Evolutionary conservation across 352 stramenopile genomes (phyloP).

Genomic region (Pythium vanterpoolii): DNA sequence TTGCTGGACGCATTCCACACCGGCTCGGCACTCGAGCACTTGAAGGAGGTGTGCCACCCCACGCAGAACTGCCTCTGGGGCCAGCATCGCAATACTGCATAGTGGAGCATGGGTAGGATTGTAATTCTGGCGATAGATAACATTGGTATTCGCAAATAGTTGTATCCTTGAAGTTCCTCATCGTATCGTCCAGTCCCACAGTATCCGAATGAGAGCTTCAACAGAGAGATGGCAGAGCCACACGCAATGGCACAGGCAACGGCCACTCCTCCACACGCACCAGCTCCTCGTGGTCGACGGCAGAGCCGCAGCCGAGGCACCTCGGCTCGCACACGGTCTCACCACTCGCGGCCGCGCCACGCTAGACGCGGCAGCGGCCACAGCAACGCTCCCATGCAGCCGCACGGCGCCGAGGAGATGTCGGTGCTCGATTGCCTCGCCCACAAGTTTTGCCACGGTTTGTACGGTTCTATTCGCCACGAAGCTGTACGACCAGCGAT

Average conservation of each 20-base stretch:
- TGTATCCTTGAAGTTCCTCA: neutral
- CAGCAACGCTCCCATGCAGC: neutral
- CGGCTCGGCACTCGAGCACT: constrained; percentile 6
- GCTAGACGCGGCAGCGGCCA: neutral
- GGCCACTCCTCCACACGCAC: neutral
- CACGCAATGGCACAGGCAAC: neutral
- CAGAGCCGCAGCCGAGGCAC: neutral
- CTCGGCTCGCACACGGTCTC: constrained; percentile 1
- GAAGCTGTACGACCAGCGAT: neutral
- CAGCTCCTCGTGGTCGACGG: neutral
- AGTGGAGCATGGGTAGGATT: neutral
- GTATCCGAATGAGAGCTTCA: neutral
- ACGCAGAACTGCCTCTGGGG: constrained; percentile 24
- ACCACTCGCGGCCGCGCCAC: constrained; percentile 4
- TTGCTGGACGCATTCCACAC: constrained; percentile 19
- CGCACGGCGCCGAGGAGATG: neutral
- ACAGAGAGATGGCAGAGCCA: neutral
- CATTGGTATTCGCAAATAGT: constrained; percentile 3
- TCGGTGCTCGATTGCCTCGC: neutral
- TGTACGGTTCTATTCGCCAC: neutral
- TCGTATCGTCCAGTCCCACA: neutral
- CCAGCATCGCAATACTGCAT: constrained; percentile 9
- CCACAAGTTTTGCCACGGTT: constrained; percentile 7
- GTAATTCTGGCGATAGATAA: constrained; percentile 9
- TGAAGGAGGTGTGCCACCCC: constrained; percentile 21